Base-by-base conservation (phyloP, 2,329 filamentous ascomycete species). In the Colletotrichum nymphaeae region DNA sequence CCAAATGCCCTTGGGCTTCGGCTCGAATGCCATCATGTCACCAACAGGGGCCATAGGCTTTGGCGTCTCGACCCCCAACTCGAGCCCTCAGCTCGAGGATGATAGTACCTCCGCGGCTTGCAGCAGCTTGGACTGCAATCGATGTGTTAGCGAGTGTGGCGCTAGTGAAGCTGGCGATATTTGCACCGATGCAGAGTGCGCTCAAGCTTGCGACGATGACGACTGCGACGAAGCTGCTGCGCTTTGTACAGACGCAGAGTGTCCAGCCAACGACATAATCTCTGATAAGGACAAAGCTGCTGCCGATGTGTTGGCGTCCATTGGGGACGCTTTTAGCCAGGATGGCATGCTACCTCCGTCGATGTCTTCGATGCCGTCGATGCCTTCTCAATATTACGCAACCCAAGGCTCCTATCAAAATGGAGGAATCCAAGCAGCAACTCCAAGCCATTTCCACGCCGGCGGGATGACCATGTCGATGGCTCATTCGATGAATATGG, bases 191-290 rank as follows among this genome's bases (percentile, higher is more conserved):
- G 78, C 79, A 42, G 77, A 79, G 7, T 85, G 83, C 74, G 75
- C 76, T 24, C 78, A 81, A 19, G 81, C 84, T 37, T 86, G 85
- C 67, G 77, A 84, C 65, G 82, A 85, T 75, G 79, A 83, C 60
- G 78, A 81, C 49, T 86, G 85, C 74, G 78, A 81, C 28, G 80
- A 79, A 5, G 81, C 83, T 28, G 78, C 78, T 16, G 76, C 78
- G 24, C 78, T 79, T n/a, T 85, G 84, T 73, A 82, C 77, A 22
- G 80, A 85, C 66, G 76, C 75, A 16, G 77, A 79, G 69, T 85
- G 83, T 72, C 73, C 80, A 32, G 76, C 37, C 28, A 30, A 28
- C 30, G 24, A 49, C 16, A 49, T 56, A 2, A 26, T 67, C 12
- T 62, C 66, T 5, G 55, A 67, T n/a, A 59, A 42, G 19, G 68